Conservation (phyloP, 2,329 filamentous ascomycete genomes). For the Dryadomyces quercivorus region DNA sequence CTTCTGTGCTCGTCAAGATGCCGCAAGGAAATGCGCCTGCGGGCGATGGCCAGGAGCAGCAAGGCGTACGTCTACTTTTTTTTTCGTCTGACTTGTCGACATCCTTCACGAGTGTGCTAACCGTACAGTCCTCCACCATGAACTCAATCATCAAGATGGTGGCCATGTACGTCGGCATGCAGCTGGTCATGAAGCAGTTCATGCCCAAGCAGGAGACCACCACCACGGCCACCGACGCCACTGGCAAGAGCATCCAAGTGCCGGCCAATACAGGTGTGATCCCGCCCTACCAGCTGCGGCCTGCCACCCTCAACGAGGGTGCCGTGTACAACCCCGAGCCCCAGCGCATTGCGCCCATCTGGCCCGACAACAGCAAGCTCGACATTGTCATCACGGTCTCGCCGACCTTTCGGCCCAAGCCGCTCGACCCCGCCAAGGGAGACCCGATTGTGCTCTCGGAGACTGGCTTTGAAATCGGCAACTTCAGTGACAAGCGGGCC, state of each 20-base stretch:
- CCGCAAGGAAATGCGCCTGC: slow-evolving; percentile 7
- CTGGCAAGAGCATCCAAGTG: slow-evolving; percentile 31
- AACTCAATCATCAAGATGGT: slow-evolving; percentile 39
- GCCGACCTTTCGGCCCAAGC: slow-evolving; percentile 54
- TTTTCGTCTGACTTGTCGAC: too few species aligned
- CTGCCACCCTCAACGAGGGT: slow-evolving; percentile 45
- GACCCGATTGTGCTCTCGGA: slow-evolving; percentile 68
- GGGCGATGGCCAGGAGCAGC: slow-evolving; percentile 6
- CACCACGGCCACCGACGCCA: slow-evolving; percentile 38
- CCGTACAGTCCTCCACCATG: slow-evolving; percentile 21
- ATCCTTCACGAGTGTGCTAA: neutral
- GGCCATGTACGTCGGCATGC: slow-evolving; percentile 46
- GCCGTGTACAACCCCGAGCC: slow-evolving; percentile 55
- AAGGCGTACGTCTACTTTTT: slow-evolving; percentile 10
- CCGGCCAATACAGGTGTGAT: slow-evolving; percentile 42
- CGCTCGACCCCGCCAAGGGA: slow-evolving; percentile 51
- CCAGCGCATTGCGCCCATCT: slow-evolving; percentile 69
- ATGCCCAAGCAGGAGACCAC: slow-evolving; percentile 32
- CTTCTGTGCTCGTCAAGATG: slow-evolving; percentile 26
- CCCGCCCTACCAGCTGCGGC: slow-evolving; percentile 53
- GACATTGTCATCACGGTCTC: slow-evolving; percentile 83
- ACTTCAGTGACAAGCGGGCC: slow-evolving; percentile 66
- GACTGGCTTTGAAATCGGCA: slow-evolving; percentile 65
- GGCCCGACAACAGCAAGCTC: slow-evolving; percentile 65
- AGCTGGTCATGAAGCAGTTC: slow-evolving; percentile 43